These are phyloP conservation scores for Trametopsis cervina DNA, from an alignment of 768 basidiomycete species.

Conservation along the genomic window DNA sequence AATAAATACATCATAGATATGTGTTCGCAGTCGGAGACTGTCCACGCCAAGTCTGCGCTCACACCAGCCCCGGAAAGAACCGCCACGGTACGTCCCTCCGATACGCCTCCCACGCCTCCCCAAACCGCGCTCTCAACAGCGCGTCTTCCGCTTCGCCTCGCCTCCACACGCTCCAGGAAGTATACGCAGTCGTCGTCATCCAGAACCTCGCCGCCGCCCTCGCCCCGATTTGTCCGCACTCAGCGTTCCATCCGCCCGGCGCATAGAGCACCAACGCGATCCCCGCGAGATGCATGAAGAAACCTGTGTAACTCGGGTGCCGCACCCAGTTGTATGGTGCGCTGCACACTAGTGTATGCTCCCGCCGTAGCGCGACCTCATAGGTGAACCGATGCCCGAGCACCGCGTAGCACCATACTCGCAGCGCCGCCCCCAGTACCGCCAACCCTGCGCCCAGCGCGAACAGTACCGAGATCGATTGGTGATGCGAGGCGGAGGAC, in stretches of 20 bases:
- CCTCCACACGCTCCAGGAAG: not conserved
- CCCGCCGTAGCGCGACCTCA: not conserved
- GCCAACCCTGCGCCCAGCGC: not conserved
- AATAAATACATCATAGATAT: too few species aligned
- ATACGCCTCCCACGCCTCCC: not conserved
- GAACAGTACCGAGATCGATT: too few species aligned
- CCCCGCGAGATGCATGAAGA: not conserved
- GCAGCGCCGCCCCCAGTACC: not conserved
- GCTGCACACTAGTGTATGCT: slow-evolving; percentile 10
- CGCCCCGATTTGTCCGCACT: not conserved
- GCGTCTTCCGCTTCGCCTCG: not conserved
- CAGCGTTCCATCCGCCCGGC: not conserved
- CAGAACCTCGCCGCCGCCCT: not conserved
- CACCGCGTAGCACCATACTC: not conserved
- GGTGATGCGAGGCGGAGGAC: too few species aligned
- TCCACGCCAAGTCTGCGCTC: too few species aligned
- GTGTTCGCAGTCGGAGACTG: too few species aligned
- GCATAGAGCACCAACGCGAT: not conserved
- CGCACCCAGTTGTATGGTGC: slow-evolving; percentile 15
- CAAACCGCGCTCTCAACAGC: not conserved
- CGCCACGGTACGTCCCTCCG: not conserved
- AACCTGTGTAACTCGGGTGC: slow-evolving; percentile 15
- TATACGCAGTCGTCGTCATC: not conserved
- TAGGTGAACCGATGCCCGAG: slow-evolving; percentile 5
- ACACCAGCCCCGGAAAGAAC: too few species aligned